Evolutionary conservation across 2,329 filamentous ascomycete genomes (phyloP).

Genomic region (Fusarium solani-melongenae): DNA sequence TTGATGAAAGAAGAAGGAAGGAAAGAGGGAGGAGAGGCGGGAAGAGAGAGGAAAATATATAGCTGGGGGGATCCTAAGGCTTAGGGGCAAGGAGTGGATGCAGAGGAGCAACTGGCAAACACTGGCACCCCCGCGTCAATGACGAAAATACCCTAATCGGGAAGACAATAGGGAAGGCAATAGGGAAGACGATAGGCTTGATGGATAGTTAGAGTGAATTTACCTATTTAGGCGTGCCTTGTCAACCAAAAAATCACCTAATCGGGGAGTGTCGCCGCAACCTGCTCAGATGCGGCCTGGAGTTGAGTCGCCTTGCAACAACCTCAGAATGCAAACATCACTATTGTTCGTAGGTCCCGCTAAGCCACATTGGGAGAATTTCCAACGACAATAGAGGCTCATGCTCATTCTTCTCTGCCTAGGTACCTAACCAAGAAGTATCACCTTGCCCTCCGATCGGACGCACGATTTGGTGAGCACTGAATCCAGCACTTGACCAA

Average conservation of each 20-base stretch:
- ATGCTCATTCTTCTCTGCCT: neutral
- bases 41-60: neutral
- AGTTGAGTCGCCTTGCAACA: neutral
- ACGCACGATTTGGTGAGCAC: neutral
- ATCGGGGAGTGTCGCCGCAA: neutral
- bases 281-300: neutral
- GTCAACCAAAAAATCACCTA: neutral
- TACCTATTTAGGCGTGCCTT: neutral
- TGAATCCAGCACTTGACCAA: constrained; percentile 1
- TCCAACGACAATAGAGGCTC: neutral
- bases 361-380: neutral
- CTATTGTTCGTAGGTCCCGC: neutral
- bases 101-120: neutral
- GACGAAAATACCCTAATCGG: neutral
- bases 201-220: neutral
- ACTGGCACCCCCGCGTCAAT: neutral
- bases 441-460: neutral
- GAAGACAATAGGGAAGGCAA: neutral
- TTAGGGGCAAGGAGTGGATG: neutral
- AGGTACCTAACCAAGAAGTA: neutral
- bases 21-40: neutral
- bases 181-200: neutral
- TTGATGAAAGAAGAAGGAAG: neutral
- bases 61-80: neutral
- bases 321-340: neutral